Evolutionary conservation across 2,329 filamentous ascomycete genomes (phyloP).

Genomic region (Magnaporthales sp.): DNA sequence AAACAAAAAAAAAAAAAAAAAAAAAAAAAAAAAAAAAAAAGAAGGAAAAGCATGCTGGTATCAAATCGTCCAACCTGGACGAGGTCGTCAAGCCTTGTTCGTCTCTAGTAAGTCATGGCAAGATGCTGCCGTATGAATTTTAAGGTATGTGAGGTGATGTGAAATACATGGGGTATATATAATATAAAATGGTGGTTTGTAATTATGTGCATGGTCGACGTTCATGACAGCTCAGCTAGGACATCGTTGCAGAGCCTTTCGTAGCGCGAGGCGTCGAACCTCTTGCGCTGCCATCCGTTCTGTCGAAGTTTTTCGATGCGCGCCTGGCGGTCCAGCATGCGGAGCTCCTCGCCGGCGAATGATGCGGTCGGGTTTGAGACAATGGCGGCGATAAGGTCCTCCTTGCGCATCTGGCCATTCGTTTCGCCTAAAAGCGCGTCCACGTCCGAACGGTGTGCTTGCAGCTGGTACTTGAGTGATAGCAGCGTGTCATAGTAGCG

Average conservation of each 20-base stretch:
- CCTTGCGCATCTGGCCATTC: not conserved
- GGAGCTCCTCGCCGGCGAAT: slow-evolving; percentile 23
- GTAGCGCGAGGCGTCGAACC: slow-evolving; percentile 45
- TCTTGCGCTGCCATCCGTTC: slow-evolving; percentile 45
- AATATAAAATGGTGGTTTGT: not conserved
- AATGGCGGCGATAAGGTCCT: not conserved
- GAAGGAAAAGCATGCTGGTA: not conserved
- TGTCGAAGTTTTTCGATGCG: slow-evolving; percentile 46
- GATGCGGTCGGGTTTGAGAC: slow-evolving; percentile 14
- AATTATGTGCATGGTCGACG: not conserved
- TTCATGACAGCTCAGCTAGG: slow-evolving; percentile 37
- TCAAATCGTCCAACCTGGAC: not conserved
- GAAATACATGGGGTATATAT: not conserved
- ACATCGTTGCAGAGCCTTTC: slow-evolving; percentile 41
- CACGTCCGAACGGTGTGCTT: slow-evolving; percentile 36
- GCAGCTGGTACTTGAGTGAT: slow-evolving; percentile 38
- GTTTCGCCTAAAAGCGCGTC: slow-evolving; percentile 27
- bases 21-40: not conserved
- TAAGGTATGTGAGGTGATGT: not conserved
- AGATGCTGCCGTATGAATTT: not conserved
- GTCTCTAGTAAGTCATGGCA: not conserved
- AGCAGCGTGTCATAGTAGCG: slow-evolving; percentile 41
- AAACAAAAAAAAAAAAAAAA: not conserved
- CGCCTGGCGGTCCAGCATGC: slow-evolving; percentile 32
- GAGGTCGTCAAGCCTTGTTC: not conserved